Evolutionary conservation across 1,139 yeast species (phyloP).

Genomic region (Yamadazyma sp.): DNA sequence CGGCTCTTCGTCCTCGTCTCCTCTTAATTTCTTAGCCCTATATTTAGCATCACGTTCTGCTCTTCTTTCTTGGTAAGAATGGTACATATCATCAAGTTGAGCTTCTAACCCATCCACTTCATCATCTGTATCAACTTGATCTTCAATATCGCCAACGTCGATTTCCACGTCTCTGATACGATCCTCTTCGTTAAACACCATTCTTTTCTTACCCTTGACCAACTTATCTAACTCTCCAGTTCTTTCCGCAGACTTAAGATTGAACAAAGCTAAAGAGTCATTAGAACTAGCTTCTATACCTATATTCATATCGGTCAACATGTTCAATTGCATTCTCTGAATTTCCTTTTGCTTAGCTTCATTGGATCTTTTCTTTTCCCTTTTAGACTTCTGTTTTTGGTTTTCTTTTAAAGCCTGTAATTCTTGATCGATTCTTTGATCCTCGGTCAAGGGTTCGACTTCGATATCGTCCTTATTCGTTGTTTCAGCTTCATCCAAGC

Average conservation of each 20-base stretch:
- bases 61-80: constrained; percentile 66
- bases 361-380: constrained; percentile 80
- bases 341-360: constrained; percentile 87
- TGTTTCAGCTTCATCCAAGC: constrained; percentile 51
- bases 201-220: constrained; percentile 78
- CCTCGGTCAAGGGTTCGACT: constrained; percentile 77
- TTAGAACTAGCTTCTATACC: constrained; percentile 90
- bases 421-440: constrained; percentile 85
- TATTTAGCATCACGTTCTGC: constrained; percentile 79
- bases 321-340: constrained; percentile 90
- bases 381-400: constrained; percentile 65
- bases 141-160: constrained; percentile 39
- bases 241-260: constrained; percentile 77
- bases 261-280: constrained; percentile 81
- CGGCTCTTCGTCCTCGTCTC: constrained; percentile 73
- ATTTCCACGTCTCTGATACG: constrained; percentile 56
- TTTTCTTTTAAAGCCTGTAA: constrained; percentile 69
- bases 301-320: constrained; percentile 89
- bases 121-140: constrained; percentile 46
- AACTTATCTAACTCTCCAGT: constrained; percentile 77
- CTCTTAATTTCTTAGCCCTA: constrained; percentile 79
- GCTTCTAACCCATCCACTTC: constrained; percentile 74
- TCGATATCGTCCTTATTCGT: constrained; percentile 52
- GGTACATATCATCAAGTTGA: constrained; percentile 81
- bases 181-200: constrained; percentile 64